phyloP scores from a whole-genome alignment of 768 basidiomycete genomes.

The Mrakia blollopis region DNA sequence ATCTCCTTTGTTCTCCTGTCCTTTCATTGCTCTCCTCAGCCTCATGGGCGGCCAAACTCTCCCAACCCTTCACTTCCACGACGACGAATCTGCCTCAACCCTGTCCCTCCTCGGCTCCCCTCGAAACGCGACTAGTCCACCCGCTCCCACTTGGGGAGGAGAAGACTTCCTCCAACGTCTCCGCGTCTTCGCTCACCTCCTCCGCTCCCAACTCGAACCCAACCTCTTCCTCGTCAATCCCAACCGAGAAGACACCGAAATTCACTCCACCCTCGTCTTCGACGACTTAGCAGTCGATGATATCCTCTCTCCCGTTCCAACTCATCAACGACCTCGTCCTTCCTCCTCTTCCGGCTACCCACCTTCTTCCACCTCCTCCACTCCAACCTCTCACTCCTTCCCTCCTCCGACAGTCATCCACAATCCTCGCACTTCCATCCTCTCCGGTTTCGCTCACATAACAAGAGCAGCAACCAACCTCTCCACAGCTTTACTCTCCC shows the following conservation, averaged over 20 bases:
- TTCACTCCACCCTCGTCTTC: slow-evolving; percentile 65
- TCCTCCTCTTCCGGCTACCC: slow-evolving; percentile 47
- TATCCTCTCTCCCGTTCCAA: slow-evolving; percentile 76
- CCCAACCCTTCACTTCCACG: slow-evolving; percentile 74
- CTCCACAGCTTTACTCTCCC: slow-evolving; percentile 59
- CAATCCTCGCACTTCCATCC: slow-evolving; percentile 63
- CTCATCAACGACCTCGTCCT: slow-evolving; percentile 63
- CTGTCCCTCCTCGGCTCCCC: slow-evolving; percentile 38
- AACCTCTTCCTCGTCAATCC: slow-evolving; percentile 88
- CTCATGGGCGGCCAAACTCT: slow-evolving; percentile 30
- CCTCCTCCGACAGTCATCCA: slow-evolving; percentile 46
- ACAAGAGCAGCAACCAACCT: slow-evolving; percentile 54
- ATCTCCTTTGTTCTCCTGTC: no score
- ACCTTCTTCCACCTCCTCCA: slow-evolving; percentile 51
- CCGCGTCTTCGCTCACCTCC: slow-evolving; percentile 67
- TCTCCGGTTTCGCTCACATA: slow-evolving; percentile 92
- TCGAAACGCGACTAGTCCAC: slow-evolving; percentile 47
- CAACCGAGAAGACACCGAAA: slow-evolving; percentile 82
- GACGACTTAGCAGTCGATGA: slow-evolving; percentile 82
- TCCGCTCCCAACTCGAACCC: slow-evolving; percentile 80
- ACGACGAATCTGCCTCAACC: slow-evolving; percentile 81
- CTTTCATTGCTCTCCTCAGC: no score
- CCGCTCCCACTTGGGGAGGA: slow-evolving; percentile 61
- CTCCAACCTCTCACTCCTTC: slow-evolving; percentile 52
- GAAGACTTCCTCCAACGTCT: slow-evolving; percentile 77